Evolutionary conservation across 169 alveolate genomes (phyloP).

Genomic region (Pseudocohnilembus persalinus): DNA sequence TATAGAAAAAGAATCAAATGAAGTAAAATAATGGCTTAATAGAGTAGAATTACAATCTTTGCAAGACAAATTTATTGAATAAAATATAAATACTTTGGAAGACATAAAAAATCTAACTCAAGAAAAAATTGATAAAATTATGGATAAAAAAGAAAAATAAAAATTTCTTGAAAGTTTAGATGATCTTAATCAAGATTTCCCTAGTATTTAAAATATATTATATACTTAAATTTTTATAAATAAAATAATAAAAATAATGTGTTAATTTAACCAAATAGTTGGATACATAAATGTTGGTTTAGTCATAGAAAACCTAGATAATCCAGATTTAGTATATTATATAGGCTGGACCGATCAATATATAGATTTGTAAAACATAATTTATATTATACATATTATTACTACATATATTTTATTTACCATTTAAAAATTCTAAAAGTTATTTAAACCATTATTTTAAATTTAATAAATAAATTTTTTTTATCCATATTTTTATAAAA

Average conservation of each 20-base stretch:
- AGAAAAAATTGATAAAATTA: constrained; percentile 8
- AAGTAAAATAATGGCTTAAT: constrained; percentile 12
- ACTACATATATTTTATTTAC: no score
- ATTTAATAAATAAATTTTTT: no score
- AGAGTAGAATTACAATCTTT: constrained; percentile 11
- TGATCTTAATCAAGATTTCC: constrained; percentile 6
- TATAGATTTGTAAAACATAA: no score
- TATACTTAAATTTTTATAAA: no score
- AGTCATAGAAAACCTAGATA: not conserved
- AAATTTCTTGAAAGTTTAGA: constrained; percentile 1
- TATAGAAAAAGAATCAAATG: constrained; percentile 11
- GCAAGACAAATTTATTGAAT: not conserved
- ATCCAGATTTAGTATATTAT: no score
- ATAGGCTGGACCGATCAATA: no score
- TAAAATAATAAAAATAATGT: no score
- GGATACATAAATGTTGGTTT: not conserved
- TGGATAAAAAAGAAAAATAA: constrained; percentile 14
- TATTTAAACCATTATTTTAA: no score
- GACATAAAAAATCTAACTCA: constrained; percentile 4
- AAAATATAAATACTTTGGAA: constrained; percentile 12
- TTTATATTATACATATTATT: no score
- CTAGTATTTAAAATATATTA: not conserved
- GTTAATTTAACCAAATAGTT: not conserved
- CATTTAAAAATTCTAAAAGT: no score
- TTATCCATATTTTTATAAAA: no score